Evolutionary conservation across 176 grass and related monocot species (phyloP), one percentile per base, ranked within the genome.

Genomic region (Oryza nivara): DNA sequence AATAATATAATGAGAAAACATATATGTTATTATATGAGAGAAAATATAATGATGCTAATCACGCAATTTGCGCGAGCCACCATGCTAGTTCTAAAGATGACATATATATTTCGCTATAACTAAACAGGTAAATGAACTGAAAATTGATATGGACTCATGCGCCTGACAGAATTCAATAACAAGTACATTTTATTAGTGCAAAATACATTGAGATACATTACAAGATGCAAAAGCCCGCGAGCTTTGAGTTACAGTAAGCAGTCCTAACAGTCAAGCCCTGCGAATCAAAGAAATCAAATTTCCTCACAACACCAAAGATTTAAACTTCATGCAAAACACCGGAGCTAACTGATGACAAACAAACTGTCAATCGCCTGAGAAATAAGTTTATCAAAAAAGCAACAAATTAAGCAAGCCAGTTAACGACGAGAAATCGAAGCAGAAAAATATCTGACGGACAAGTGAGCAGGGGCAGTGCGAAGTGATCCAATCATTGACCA

Each of bases 181-280:
- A 49, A 7, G 2, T 76, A 34, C 8, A 43, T 45, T 89, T 89
- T 86, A 89, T 89, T 85, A 35, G 14, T 0, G 20, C 8, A 43
- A 47, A 20, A 72, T 70, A 77, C 30, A 77, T 19, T 72, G 32
- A 4, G 76, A 26, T 15, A 2, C 3, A 36, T 48, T 35, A 46
- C 11, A 43, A 11, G 25, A 32, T 43, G 67, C 76, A 38, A 51
- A 75, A 65, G 66, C 72, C 17, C 11, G 2, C 51, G 69, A 76
- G 83, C 22, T 81, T 81, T 81, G 63, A 41, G 63, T 75, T 78
- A 82, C 88, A 82, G 68, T 47, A 58, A 66, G 36, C 52, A 73
- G 22, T 61, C 65, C 16, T 77, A 69, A 85, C 22, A 61, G 48
- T 61, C 66, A 61, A 72, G 40, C 43, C 66, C 52, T 2, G 65